phyloP scores from a whole-genome alignment of 306 rosid species.

The Pachyrhizus erosus region DNA sequence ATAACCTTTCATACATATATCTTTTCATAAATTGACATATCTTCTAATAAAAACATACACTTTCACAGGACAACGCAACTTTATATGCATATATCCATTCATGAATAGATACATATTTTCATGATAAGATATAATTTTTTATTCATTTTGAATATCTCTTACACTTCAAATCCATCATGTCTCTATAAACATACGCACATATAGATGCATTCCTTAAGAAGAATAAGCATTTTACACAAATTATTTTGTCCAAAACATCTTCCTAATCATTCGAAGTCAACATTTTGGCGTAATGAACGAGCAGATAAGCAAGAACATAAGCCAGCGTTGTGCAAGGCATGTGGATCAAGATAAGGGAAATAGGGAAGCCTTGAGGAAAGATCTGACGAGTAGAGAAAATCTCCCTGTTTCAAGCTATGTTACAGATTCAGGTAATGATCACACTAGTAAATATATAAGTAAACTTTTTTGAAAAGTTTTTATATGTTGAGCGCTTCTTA shows the following conservation, averaged over 20 bases:
- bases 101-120: too few relatives aligned
- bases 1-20: too few relatives aligned
- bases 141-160: too few relatives aligned
- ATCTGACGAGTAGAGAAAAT: not conserved
- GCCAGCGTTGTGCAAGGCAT: slow-evolving; percentile 29
- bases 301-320: slow-evolving; percentile 17
- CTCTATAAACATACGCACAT: not conserved
- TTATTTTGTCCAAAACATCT: not conserved
- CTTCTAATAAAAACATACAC: too few relatives aligned
- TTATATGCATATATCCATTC: too few relatives aligned
- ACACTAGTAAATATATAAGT: not conserved
- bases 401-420: not conserved
- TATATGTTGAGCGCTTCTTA: not conserved
- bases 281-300: slow-evolving; percentile 40
- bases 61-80: too few relatives aligned
- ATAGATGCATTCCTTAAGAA: not conserved
- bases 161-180: not conserved
- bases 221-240: not conserved
- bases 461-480: not conserved
- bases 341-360: slow-evolving; percentile 24
- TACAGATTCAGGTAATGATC: not conserved
- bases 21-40: too few relatives aligned
- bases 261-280: not conserved
- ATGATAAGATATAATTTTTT: too few relatives aligned
- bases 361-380: not conserved